These are phyloP conservation scores for Rasamsonia emersonii DNA, from an alignment of 2,329 filamentous ascomycete genomes.

Conservation along the genomic window DNA sequence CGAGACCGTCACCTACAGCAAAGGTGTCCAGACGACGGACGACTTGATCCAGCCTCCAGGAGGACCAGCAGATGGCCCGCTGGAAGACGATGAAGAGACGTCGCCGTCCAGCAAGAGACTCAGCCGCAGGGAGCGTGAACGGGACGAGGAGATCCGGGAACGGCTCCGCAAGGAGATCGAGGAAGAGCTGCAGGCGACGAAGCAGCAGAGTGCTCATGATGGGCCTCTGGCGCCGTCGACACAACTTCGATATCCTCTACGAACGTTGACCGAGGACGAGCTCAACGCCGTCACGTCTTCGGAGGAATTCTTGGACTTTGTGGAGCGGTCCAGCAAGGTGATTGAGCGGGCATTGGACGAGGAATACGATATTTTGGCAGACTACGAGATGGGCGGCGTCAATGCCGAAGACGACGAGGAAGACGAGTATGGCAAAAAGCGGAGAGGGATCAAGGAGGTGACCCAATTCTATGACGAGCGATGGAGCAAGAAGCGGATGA, in stretches of 20 bases:
- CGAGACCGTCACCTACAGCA: constrained; percentile 93
- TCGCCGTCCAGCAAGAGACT: constrained; percentile 58
- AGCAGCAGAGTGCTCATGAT: constrained; percentile 31
- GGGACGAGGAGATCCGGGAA: constrained; percentile 81
- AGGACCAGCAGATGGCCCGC: constrained; percentile 45
- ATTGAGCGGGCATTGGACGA: constrained; percentile 92
- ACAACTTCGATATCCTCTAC: constrained; percentile 59
- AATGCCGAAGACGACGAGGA: constrained; percentile 72
- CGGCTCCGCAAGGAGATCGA: constrained; percentile 84
- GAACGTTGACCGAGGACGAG: constrained; percentile 75
- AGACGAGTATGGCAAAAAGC: constrained; percentile 45
- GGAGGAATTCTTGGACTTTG: constrained; percentile 87
- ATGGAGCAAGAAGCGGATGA: constrained; percentile 96
- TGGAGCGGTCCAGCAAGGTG: constrained; percentile 92
- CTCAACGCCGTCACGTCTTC: constrained; percentile 83
- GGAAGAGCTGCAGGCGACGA: constrained; percentile 72
- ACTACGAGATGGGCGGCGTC: constrained; percentile 75
- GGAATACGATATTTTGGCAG: constrained; percentile 90
- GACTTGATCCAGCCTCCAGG: constrained; percentile 54
- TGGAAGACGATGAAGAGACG: constrained; percentile 53
- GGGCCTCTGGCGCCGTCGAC: constrained; percentile 33
- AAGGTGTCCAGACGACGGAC: constrained; percentile 87
- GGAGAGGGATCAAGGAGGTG: constrained; percentile 59
- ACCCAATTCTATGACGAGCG: constrained; percentile 90
- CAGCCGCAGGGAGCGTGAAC: constrained; percentile 69